Conservation (phyloP, 257 asterid species). For the Solanum chaucha region DNA sequence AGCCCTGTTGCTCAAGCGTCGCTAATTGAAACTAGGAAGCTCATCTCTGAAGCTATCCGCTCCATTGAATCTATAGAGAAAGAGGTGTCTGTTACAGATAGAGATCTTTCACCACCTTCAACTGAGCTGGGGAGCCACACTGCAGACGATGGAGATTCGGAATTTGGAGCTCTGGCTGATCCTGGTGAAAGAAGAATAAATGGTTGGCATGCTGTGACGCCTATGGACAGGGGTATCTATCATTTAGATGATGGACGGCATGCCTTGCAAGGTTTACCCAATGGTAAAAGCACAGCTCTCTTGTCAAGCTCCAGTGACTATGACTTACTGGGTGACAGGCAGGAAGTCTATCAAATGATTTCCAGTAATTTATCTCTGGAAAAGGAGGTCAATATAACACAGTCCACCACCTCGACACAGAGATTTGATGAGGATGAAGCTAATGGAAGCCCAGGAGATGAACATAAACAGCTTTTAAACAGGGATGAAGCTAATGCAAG, state of each 20-base stretch:
- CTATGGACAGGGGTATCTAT: constrained; percentile 3
- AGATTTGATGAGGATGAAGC: constrained; percentile 8
- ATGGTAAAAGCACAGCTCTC: constrained; percentile 12
- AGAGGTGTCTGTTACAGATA: constrained; percentile 15
- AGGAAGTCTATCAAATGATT: constrained; percentile 4
- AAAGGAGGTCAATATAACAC: constrained; percentile 2
- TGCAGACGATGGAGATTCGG: constrained; percentile 9
- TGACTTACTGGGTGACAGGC: constrained; percentile 14
- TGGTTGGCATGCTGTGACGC: constrained; percentile 30
- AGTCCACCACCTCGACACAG: constrained; percentile 5
- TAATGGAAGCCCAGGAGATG: constrained; percentile 4
- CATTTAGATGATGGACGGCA: constrained; percentile 16
- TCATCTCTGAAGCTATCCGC: constrained; percentile 64
- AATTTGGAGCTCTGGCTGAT: constrained; percentile 3
- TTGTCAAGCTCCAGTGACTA: constrained; percentile 6
- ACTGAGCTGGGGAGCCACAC: neutral
- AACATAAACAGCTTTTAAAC: constrained; percentile 6
- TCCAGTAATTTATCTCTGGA: constrained; percentile 15
- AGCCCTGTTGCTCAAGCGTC: constrained; percentile 66
- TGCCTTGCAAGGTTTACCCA: constrained; percentile 18
- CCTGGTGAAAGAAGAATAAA: constrained; percentile 20
- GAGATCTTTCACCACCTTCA: constrained; percentile 12
- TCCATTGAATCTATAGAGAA: constrained; percentile 43
- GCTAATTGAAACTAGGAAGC: constrained; percentile 57
- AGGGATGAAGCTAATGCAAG: constrained; percentile 1